Evolutionary conservation across 1,284 basidiomycete species (phyloP).

Genomic region (Coniferiporia sulphurascens): DNA sequence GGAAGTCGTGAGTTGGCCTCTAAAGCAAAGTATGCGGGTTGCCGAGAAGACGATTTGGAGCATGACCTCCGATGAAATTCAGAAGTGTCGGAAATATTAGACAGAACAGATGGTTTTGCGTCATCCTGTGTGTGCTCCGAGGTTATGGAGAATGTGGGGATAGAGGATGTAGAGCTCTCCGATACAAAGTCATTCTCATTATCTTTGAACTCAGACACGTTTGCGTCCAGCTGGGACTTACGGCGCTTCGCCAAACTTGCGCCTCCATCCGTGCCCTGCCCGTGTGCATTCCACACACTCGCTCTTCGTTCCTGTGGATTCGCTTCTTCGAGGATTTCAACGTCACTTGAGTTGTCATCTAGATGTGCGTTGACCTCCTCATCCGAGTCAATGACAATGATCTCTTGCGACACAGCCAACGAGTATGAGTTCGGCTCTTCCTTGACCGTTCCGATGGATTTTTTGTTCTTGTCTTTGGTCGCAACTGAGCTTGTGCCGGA

Average conservation of each 20-base stretch:
- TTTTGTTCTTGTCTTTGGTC: slow-evolving; percentile 22
- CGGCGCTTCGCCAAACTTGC: not conserved
- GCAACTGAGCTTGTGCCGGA: slow-evolving; percentile 13
- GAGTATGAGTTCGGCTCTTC: not conserved
- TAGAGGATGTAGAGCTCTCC: not conserved
- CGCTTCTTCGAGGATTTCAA: slow-evolving; percentile 32
- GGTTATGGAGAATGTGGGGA: not conserved
- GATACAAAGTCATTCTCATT: not conserved
- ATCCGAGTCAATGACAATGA: slow-evolving; percentile 61
- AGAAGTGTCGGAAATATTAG: not conserved
- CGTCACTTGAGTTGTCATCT: slow-evolving; percentile 8
- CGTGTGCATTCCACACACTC: not conserved
- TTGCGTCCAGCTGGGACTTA: not conserved
- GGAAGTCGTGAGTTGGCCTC: not conserved
- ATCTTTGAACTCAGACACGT: not conserved
- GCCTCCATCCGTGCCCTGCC: not conserved
- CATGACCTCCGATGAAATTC: not conserved
- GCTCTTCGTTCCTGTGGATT: not conserved
- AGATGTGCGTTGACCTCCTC: slow-evolving; percentile 29
- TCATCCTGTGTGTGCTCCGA: too few relatives aligned
- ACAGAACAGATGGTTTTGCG: not conserved
- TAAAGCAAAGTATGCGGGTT: not conserved
- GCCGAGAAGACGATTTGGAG: not conserved
- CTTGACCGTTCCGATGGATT: slow-evolving; percentile 12
- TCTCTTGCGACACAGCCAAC: slow-evolving; percentile 26